A percentile compares a stretch with the other conserved stretches of the same genome.
Evolutionary conservation across 768 basidiomycete genomes (phyloP).

Genomic region (Calocybe gangraenosa): DNA sequence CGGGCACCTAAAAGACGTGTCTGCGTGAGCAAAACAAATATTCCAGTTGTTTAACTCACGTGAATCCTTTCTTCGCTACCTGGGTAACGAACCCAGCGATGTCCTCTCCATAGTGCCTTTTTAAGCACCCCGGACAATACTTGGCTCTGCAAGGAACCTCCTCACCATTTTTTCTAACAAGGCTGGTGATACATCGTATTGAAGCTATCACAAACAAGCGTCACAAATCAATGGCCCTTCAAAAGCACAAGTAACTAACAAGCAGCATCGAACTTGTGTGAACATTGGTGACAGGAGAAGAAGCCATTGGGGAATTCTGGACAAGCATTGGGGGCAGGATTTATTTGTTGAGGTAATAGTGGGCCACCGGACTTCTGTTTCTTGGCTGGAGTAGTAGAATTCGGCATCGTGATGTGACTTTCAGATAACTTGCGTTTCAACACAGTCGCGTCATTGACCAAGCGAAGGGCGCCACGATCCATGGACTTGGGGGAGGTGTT

Average conservation of each 20-base stretch:
- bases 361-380: slow-evolving; percentile 25
- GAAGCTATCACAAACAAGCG: slow-evolving; percentile 6
- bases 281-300: slow-evolving; percentile 72
- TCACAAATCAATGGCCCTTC: slow-evolving; percentile 1
- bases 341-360: slow-evolving; percentile 10
- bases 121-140: slow-evolving; percentile 64
- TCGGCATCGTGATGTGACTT: slow-evolving; percentile 19
- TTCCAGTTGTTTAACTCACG: slow-evolving; percentile 29
- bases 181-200: slow-evolving; percentile 31
- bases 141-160: slow-evolving; percentile 44
- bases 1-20: slow-evolving; percentile 50
- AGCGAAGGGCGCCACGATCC: slow-evolving; percentile 17
- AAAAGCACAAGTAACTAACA: slow-evolving; percentile 30
- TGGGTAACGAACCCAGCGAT: slow-evolving; percentile 20
- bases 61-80: slow-evolving; percentile 25
- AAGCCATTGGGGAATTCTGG: slow-evolving; percentile 35
- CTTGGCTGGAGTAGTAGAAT: slow-evolving; percentile 24
- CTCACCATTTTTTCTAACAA: slow-evolving; percentile 21
- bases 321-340: slow-evolving; percentile 18
- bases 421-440: slow-evolving; percentile 50
- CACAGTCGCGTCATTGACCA: slow-evolving; percentile 17
- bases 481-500: slow-evolving; percentile 31
- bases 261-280: slow-evolving; percentile 49
- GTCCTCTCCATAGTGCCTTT: slow-evolving; percentile 61
- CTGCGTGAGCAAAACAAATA: background rate